Conservation (phyloP, 345 rosid species). For the Trapa incisa region DNA sequence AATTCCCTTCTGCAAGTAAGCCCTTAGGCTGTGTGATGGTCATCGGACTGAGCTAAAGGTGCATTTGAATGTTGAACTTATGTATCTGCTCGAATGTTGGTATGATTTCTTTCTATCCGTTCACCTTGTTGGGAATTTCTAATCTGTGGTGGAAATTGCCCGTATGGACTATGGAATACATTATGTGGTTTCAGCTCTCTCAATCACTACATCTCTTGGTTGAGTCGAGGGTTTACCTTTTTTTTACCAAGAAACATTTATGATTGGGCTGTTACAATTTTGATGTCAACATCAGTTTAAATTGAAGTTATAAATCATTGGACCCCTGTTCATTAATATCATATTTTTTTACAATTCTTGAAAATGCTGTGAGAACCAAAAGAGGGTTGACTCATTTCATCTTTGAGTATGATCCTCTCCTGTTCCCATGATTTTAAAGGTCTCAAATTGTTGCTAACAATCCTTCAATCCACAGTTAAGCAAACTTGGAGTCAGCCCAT, state of each 20-base stretch:
- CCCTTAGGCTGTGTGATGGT: no score
- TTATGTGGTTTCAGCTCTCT: neutral
- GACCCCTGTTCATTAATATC: neutral
- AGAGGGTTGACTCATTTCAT: neutral
- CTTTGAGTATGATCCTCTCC: neutral
- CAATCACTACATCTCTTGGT: neutral
- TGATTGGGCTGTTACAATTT: neutral
- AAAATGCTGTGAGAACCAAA: neutral
- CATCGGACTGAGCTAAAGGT: neutral
- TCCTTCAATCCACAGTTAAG: conserved; percentile 36
- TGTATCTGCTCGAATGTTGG: neutral
- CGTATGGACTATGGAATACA: neutral
- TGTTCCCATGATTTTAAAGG: neutral
- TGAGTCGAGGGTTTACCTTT: neutral
- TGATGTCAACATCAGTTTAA: neutral
- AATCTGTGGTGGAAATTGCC: neutral
- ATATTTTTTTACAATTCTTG: neutral
- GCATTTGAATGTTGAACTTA: neutral
- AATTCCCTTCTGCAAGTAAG: neutral
- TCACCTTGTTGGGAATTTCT: neutral
- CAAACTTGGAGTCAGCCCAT: conserved; percentile 78
- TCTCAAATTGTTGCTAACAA: conserved; percentile 3
- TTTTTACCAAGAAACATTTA: no score
- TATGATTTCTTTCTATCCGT: neutral
- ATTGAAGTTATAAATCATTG: neutral